Evolutionary conservation across 495 filamentous ascomycete genomes (phyloP), one percentile per base, ranked within the genome.

Genomic region (Delitschia confertaspora): DNA sequence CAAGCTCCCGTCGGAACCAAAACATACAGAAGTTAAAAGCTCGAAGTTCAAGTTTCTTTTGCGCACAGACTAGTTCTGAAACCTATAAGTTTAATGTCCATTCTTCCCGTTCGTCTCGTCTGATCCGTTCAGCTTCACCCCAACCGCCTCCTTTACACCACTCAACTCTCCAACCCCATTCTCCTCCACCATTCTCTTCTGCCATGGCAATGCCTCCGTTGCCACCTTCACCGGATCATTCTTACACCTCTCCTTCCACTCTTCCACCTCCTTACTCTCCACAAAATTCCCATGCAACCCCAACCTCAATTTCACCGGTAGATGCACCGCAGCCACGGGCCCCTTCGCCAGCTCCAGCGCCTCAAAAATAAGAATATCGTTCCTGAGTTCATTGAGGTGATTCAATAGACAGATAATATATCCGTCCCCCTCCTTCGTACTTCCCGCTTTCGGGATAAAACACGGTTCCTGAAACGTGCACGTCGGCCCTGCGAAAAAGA

Each of bases 351-450:
- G 14, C 34, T 57, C 31, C 45, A 29, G 19, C 36, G 54, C 54
- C 31, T 57, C 54, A 38, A 57, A 53, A 18, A 57, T 53, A 10
- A 57, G 14, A 24, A 57, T 53, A 38, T 57, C 54, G 25, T 57
- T 57, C 14, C 54, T 42, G 37, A 57, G 26, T n/a, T 53, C 54
- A 49, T 57, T 49, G 6, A 57, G 33, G 46, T 61, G 71, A 45
- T 76, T 79, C 25, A 76, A 59, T 23, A 79, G 61, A 11, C 65
- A 68, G 9, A 74, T 65, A 8, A 79, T 48, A 42, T 73, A 76
- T 1, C 75, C 74, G 47, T 78, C 72, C 2, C 71, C 75, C 46
- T 78, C 74, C 3, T 38, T 53, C 2, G 24, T 29, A 0, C 57
- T 59, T 4, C 62, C 65, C 0, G 56, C 47, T 40, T 60, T 60